Conservation (phyloP, 2,329 filamentous ascomycete species). For the Ophiostoma ips region DNA sequence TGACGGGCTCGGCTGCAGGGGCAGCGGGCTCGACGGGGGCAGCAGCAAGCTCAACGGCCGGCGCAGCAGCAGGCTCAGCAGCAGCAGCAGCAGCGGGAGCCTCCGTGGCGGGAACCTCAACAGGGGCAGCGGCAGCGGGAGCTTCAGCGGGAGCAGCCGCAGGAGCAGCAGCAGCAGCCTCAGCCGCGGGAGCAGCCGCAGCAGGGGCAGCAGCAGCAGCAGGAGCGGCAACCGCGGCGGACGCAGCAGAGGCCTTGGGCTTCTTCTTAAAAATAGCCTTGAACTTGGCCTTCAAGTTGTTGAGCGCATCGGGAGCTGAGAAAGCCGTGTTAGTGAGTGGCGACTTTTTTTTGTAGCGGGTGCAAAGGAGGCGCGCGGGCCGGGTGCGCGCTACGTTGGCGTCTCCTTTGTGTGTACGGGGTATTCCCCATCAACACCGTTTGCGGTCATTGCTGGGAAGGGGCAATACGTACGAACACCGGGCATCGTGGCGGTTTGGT, state of each 20-base stretch:
- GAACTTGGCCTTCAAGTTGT: slow-evolving; percentile 43
- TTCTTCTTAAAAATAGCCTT: slow-evolving; percentile 39
- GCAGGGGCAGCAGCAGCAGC: slow-evolving; percentile 11
- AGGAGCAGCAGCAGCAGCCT: slow-evolving; percentile 1
- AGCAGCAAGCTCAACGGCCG: background rate
- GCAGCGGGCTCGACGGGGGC: background rate
- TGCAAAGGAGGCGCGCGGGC: background rate
- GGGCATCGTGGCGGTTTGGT: slow-evolving; percentile 30
- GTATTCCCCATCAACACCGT: background rate
- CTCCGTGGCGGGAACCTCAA: slow-evolving; percentile 8
- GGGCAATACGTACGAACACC: slow-evolving; percentile 38
- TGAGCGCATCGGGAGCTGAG: slow-evolving; percentile 34
- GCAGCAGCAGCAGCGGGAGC: slow-evolving; percentile 4
- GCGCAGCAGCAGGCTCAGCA: slow-evolving; percentile 15
- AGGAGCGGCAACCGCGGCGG: slow-evolving; percentile 12
- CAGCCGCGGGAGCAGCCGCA: slow-evolving; percentile 8
- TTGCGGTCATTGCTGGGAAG: background rate
- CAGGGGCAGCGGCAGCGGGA: slow-evolving; percentile 12
- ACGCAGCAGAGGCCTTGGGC: slow-evolving; percentile 13
- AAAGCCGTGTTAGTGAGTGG: slow-evolving; percentile 3
- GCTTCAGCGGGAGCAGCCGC: slow-evolving; percentile 17
- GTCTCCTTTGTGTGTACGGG: background rate
- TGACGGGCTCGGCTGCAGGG: slow-evolving; percentile 14
- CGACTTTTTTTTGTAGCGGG: background rate
- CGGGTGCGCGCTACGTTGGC: background rate